phyloP scores from a whole-genome alignment of 1,139 yeast species.

The Magnusiomyces clavatus region DNA sequence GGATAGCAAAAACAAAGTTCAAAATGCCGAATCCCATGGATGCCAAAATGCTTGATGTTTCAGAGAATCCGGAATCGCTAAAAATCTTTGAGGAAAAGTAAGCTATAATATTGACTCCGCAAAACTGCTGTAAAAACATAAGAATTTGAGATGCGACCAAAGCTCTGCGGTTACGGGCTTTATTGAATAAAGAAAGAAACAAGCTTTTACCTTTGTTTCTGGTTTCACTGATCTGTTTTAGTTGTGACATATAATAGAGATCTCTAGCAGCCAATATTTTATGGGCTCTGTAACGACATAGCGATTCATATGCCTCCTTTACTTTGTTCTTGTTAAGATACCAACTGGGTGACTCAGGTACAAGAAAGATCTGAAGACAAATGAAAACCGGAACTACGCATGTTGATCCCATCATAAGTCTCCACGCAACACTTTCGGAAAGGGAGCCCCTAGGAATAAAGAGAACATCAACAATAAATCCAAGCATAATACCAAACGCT shows the following conservation, averaged over 20 bases:
- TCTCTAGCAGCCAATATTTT: slow-evolving; percentile 67
- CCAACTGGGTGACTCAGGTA: slow-evolving; percentile 81
- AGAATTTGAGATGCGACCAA: slow-evolving; percentile 72
- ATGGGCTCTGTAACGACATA: slow-evolving; percentile 43
- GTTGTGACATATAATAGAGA: slow-evolving; percentile 60
- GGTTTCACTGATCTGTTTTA: slow-evolving; percentile 52
- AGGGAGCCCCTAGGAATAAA: slow-evolving; percentile 42
- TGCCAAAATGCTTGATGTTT: slow-evolving; percentile 58
- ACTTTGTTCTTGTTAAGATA: slow-evolving; percentile 59
- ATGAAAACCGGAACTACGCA: slow-evolving; percentile 65
- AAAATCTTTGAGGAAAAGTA: slow-evolving; percentile 58
- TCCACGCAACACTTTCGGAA: slow-evolving; percentile 57
- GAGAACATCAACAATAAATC: slow-evolving; percentile 63
- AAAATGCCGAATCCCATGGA: slow-evolving; percentile 84
- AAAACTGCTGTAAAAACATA: slow-evolving; percentile 88
- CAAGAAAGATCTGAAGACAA: slow-evolving; percentile 57
- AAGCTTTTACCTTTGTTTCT: slow-evolving; percentile 19
- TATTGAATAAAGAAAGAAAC: slow-evolving; percentile 45
- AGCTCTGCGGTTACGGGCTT: slow-evolving; percentile 79
- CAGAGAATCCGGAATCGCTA: slow-evolving; percentile 55
- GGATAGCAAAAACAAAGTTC: slow-evolving; percentile 73
- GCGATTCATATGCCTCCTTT: slow-evolving; percentile 48
- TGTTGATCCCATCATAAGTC: slow-evolving; percentile 75
- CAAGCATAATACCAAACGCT: slow-evolving; percentile 79
- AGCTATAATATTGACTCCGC: slow-evolving; percentile 87